phyloP scores from a whole-genome alignment of 176 grass and related monocot species.

The Tuctoria greenei region DNA sequence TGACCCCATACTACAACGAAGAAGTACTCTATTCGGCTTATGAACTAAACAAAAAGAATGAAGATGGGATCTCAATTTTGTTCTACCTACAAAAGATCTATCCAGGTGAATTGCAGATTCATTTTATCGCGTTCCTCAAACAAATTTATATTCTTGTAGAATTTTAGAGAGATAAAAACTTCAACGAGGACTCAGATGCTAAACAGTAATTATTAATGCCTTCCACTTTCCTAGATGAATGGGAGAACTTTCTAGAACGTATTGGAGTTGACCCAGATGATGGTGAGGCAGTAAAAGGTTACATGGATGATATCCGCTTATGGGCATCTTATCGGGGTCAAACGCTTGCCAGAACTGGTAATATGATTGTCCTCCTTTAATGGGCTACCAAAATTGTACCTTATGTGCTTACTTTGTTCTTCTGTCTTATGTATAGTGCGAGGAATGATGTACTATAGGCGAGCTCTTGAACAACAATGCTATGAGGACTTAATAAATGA shows the following conservation, averaged over 20 bases:
- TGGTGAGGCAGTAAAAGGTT: constrained; percentile 31
- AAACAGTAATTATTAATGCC: constrained; percentile 28
- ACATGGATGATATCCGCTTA: constrained; percentile 56
- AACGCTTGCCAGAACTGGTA: constrained; percentile 81
- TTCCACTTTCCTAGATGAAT: constrained; percentile 57
- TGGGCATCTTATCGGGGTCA: constrained; percentile 79
- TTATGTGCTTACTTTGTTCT: constrained; percentile 25
- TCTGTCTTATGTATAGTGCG: constrained; percentile 50
- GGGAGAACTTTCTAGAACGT: constrained; percentile 67
- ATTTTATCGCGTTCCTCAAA: constrained; percentile 23
- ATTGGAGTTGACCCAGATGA: constrained; percentile 38
- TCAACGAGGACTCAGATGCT: neutral
- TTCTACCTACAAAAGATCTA: constrained; percentile 81
- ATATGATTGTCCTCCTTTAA: constrained; percentile 28
- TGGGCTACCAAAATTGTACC: constrained; percentile 16
- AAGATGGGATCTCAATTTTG: constrained; percentile 76
- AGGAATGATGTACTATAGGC: constrained; percentile 86
- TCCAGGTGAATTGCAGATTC: constrained; percentile 53
- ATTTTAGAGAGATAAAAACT: neutral
- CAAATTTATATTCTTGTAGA: constrained; percentile 1
- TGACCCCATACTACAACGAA: constrained; percentile 85
- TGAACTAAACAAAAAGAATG: constrained; percentile 67
- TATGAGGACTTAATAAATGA: constrained; percentile 44
- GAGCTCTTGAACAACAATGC: constrained; percentile 65
- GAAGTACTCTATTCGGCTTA: constrained; percentile 71